Evolutionary conservation across 176 grass and related monocot genomes (phyloP), one percentile per base, ranked within the genome.

Genomic region (Eleusine coracana): DNA sequence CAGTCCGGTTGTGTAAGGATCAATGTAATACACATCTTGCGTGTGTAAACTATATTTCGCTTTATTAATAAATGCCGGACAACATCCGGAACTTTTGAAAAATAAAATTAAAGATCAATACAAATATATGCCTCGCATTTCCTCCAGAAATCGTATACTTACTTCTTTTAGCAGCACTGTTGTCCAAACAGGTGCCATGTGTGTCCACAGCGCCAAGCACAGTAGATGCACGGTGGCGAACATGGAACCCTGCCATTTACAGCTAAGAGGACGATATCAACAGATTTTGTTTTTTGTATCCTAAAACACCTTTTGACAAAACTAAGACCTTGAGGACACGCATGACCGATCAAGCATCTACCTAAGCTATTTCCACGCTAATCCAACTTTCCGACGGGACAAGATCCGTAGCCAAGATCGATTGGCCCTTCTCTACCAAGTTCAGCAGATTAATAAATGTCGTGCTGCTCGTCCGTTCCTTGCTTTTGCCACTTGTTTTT

Each of bases 381-480:
- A 29, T 39, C 15, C 20, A 75, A 15, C 81, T 81, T 85, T 58
- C 70, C 82, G 85, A 70, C 77, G 6, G 29, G 82, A 80, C 71
- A 80, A 76, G 82, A 75, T 80, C 70, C 4, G 66, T 63, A 39
- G 71, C 39, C 45, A 21, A 37, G 73, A 71, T 66, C 13, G 42
- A 15, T 56, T 5, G 23, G 31, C 21, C 38, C 20, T 41, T 20
- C 20, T 50, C 50, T 56, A 45, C 0, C 4, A 54, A 54, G 16
- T 46, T 23, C 37, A 49, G 11, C 36, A 69, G 58, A 84, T 75
- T 80, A 75, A 84, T 80, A 75, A 84, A 80, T 38, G 29, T 0
- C 51, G 0, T 55, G 36, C 1, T 78, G 21, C 75, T 68, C 31
- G 40, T 74, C 61, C 49, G 41, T 20, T 3, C 67, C 75, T 84